Base-by-base conservation (phyloP, 371 early-diverging fungal genomes). In the Conidiobolus incongruus region DNA sequence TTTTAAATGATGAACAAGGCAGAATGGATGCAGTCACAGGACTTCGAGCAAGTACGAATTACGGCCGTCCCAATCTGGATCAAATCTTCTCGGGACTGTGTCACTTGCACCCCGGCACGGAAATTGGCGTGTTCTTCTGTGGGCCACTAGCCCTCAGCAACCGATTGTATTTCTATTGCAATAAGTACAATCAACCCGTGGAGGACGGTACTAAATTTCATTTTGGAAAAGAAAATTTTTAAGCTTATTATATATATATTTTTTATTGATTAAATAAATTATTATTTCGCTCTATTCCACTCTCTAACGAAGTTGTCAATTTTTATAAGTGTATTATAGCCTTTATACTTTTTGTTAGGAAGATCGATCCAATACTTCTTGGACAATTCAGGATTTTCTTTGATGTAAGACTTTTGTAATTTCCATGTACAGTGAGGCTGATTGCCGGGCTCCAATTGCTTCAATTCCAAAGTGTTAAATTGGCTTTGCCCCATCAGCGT, bases 41-140 rank as follows among this genome's bases (percentile, higher is more conserved):
- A 1, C 50, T 74, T 13, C 55, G 68, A 8, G 61, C 67, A 6
- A 65, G 66, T 5, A 74, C 75, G 0, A 60, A 72, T 49, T 72
- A 64, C 48, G 75, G 75, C 1, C 55, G 75, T 0, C 75, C 75
- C 1, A 70, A 72, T 52, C 53, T 68, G 41, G 68, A 70, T 50
- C 54, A 58, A 31, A 61, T 72, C 33, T 72, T 74, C 36, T 52
- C 61, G 58, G 71, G 59, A 5, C 58, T 66, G 28, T 55, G 64
- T 2, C 53, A 60, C 37, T 46, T 50, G 34, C 69, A 66, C 44
- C 61, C 63, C 0, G 61, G 58, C 11, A 55, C 66, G 0, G 64
- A 69, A 46, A 58, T 72, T 13, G 72, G 72, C 1, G 68, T 66
- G 26, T 72, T 72, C 49, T 72, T 72, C 49, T 74, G 70, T 42